Percentiles rank a stretch among this genome's conserved stretches.
Evolutionary conservation across 75 land plant genomes (phyloP).

Genomic region (Adiantum capillusveneris): DNA sequence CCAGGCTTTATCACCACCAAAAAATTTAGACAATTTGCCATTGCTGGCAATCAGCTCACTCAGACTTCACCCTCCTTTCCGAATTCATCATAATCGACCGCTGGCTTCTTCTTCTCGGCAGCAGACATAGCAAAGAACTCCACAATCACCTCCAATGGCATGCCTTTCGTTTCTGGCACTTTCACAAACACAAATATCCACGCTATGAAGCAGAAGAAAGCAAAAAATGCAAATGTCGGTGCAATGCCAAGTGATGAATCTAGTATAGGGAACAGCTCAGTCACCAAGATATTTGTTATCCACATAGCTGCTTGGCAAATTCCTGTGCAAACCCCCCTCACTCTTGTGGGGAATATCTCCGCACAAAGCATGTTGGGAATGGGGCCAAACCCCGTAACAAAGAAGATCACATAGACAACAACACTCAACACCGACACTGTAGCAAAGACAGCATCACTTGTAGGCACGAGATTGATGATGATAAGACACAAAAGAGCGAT

Average conservation of each 20-base stretch:
- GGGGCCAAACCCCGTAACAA: slow-evolving; percentile 88
- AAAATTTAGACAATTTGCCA: too few relatives aligned
- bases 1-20: too few relatives aligned
- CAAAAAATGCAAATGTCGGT: slow-evolving; percentile 70
- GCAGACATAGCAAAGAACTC: slow-evolving; percentile 78
- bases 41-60: background rate
- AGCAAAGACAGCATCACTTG: slow-evolving; percentile 48
- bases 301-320: slow-evolving; percentile 66
- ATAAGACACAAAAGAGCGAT: slow-evolving; percentile 48
- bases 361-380: slow-evolving; percentile 90
- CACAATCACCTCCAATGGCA: slow-evolving; percentile 88
- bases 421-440: slow-evolving; percentile 57
- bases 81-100: background rate
- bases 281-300: slow-evolving; percentile 77
- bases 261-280: slow-evolving; percentile 64
- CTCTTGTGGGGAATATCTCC: slow-evolving; percentile 93
- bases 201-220: slow-evolving; percentile 51
- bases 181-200: slow-evolving; percentile 81
- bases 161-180: slow-evolving; percentile 95
- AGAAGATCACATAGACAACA: slow-evolving; percentile 57
- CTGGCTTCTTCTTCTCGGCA: slow-evolving; percentile 10
- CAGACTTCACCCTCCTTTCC: slow-evolving; percentile 3
- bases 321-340: slow-evolving; percentile 84
- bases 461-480: slow-evolving; percentile 29
- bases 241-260: slow-evolving; percentile 50